Conservation (phyloP, 495 filamentous ascomycete genomes). For the Penicillium robsamsonii region DNA sequence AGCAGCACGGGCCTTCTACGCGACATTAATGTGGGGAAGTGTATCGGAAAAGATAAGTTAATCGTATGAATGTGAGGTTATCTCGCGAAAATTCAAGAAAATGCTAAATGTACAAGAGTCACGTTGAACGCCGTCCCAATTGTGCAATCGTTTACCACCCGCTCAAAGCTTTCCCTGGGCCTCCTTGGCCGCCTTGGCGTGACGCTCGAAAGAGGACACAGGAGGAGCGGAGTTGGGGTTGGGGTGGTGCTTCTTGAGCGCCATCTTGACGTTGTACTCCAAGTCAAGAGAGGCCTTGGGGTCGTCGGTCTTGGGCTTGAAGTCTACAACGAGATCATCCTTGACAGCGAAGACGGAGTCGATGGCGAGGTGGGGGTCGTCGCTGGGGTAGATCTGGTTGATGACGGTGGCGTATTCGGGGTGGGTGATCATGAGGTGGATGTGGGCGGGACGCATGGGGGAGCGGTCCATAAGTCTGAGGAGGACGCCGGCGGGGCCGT, state of each 20-base stretch:
- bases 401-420: conserved; percentile 53
- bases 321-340: conserved; percentile 62
- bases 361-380: conserved; percentile 58
- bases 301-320: conserved; percentile 51
- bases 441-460: conserved; percentile 50
- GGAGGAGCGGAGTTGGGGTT: conserved; percentile 48
- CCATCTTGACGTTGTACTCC: conserved; percentile 47
- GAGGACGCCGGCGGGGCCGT: conserved; percentile 69
- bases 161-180: conserved; percentile 4
- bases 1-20: not conserved
- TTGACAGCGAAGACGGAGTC: conserved; percentile 70
- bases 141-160: conserved; percentile 1
- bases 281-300: conserved; percentile 48
- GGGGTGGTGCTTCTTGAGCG: conserved; percentile 48
- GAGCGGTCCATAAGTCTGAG: conserved; percentile 70
- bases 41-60: not conserved
- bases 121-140: conserved; percentile 10
- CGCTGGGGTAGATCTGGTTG: conserved; percentile 63
- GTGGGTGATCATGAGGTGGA: conserved; percentile 51
- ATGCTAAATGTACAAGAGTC: conserved; percentile 13
- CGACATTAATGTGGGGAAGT: not conserved
- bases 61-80: conserved; percentile 8
- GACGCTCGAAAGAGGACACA: conserved; percentile 46
- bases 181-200: conserved; percentile 27
- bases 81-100: conserved; percentile 7